These are phyloP conservation scores for Agaricus subrufescens DNA, from an alignment of 768 basidiomycete species.

Conservation along the genomic window DNA sequence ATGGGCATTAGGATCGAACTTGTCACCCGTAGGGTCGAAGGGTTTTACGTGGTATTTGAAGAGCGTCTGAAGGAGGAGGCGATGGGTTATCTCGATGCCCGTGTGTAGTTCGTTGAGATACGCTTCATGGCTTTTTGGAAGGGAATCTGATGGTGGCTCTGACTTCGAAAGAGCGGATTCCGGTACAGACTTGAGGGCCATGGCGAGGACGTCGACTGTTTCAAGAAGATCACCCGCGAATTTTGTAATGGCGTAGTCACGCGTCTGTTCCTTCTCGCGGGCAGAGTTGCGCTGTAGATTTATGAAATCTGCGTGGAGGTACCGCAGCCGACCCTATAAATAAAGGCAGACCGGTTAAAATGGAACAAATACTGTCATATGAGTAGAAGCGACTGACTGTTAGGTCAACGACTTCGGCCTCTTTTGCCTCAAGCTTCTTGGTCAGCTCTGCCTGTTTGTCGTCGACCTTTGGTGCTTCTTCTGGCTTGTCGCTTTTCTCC, in stretches of 20 bases:
- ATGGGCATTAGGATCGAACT: constrained; percentile 92
- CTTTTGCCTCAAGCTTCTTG: constrained; percentile 74
- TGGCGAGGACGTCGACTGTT: constrained; percentile 83
- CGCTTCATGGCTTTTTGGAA: constrained; percentile 48
- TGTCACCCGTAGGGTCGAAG: constrained; percentile 89
- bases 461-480: constrained; percentile 24
- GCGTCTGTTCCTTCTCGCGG: constrained; percentile 87
- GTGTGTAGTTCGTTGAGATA: constrained; percentile 70
- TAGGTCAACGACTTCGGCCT: constrained; percentile 77
- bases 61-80: constrained; percentile 82
- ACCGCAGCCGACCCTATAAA: constrained; percentile 70
- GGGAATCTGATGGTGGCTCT: constrained; percentile 18
- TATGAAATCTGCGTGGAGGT: constrained; percentile 91
- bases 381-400: constrained; percentile 48
- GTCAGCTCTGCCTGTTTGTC: constrained; percentile 26
- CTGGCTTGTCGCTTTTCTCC: constrained; percentile 20
- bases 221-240: constrained; percentile 90
- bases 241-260: constrained; percentile 87
- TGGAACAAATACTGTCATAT: constrained; percentile 9
- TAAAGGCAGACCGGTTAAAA: constrained; percentile 24
- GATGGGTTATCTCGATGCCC: constrained; percentile 91
- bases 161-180: constrained; percentile 35
- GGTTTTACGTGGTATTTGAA: constrained; percentile 89
- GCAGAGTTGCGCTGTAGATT: constrained; percentile 91
- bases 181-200: constrained; percentile 82